Base-by-base conservation (phyloP, 2,329 filamentous ascomycete species). In the Aspergillaceae sp. region DNA sequence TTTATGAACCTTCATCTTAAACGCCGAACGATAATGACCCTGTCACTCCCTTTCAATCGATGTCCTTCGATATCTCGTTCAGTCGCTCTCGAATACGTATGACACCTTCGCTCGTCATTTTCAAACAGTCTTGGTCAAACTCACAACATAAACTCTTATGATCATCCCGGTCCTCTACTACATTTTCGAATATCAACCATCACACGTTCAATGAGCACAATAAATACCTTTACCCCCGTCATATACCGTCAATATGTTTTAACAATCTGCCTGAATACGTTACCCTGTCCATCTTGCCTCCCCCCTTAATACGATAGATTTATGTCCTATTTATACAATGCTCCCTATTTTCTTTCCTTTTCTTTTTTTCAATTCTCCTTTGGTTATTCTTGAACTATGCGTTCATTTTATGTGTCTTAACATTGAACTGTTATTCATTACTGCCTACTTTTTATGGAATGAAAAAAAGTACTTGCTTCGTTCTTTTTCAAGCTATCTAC, bases 1-100 rank as follows among this genome's bases (percentile, higher is more conserved):
- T 19, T 19, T 19, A 19, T 19, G 40, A 67, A 70, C 52, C 58
- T 70, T 46, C 70, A 56, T 59, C 43, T 43, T 40, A 11, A 38
- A 41, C 37, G 27, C n/a, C 9, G 10, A 4, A 41, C 6, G 19
- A 4, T 27, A 7, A 29, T 29, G 5, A 41, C 26, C 36, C 7
- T 38, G 5, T n/a, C 26, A 11, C 34, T 7, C 5, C 34, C 10
- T 5, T 26, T 37, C 7, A 11, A 37, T 19, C 4, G 4, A 6
- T 28, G 27, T 27, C 26, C 27, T 19, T 4, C 26, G 36, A 38
- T 9, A 38, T 6, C 36, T 38, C 19, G 26, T 38, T 27, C 19
- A 28, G 27, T 28, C 26, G 36, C 19, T 38, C 9, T 8, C 8
- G 7, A 11, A 28, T 32, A 1, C 26, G 19, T 38, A 8, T 19